Percentiles rank a stretch among this genome's conserved stretches.
Conservation (phyloP, 139 green algal genomes). For the Desmodesmus armatus region DNA sequence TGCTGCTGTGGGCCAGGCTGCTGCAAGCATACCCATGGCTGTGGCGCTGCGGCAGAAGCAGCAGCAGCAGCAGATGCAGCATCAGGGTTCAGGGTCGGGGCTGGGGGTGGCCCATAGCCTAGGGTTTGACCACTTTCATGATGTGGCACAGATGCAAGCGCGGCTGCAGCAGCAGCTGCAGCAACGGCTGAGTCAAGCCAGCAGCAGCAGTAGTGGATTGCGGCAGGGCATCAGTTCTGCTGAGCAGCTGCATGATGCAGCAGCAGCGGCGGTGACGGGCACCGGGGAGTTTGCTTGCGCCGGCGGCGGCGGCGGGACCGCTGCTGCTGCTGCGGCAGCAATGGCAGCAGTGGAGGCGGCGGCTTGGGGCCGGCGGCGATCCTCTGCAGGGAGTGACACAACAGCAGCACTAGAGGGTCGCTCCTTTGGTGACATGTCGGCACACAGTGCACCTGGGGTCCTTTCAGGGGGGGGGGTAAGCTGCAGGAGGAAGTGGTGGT, state of each 20-base stretch:
- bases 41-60: not conserved
- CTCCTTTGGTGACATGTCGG: too few species aligned
- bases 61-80: slow-evolving; percentile 21
- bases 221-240: not conserved
- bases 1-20: not conserved
- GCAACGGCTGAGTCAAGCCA: not conserved
- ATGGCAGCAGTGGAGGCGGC: too few species aligned
- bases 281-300: not conserved
- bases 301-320: not conserved
- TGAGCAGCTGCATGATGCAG: not conserved
- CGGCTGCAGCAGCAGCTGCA: slow-evolving; percentile 28
- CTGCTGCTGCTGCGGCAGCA: slow-evolving; percentile 18
- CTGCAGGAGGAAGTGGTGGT: too few species aligned
- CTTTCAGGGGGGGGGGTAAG: too few species aligned
- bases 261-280: too few species aligned
- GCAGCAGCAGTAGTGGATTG: slow-evolving; percentile 7
- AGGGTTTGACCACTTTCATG: slow-evolving; percentile 8
- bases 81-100: not conserved
- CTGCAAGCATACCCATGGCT: not conserved
- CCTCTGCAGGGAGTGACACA: not conserved
- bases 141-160: not conserved
- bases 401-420: too few species aligned
- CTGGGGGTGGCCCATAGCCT: not conserved
- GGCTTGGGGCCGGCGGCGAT: too few species aligned
- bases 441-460: too few species aligned